These are phyloP conservation scores for Maudiozyma humilis DNA, from an alignment of 1,139 yeast species.

Conservation along the genomic window DNA sequence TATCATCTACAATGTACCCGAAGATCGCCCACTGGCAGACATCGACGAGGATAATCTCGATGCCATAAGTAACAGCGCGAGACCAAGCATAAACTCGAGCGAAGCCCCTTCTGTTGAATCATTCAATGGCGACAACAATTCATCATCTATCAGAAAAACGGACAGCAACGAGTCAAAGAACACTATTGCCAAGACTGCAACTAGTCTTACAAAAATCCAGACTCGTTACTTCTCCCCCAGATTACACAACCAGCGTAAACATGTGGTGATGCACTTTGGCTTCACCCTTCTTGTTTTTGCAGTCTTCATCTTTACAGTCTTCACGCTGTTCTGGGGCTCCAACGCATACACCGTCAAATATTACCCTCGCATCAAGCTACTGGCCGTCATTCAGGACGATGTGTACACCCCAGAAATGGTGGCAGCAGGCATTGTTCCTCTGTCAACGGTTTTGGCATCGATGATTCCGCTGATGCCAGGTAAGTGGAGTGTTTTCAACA, in stretches of 20 bases:
- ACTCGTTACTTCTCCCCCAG: slow-evolving; percentile 9
- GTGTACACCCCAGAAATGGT: background rate
- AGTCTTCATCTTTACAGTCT: slow-evolving; percentile 9
- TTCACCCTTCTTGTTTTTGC: slow-evolving; percentile 6
- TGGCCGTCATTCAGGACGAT: slow-evolving; percentile 21
- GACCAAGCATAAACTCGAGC: slow-evolving; percentile 1
- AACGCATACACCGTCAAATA: slow-evolving; percentile 10
- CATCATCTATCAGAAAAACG: background rate
- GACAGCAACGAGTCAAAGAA: background rate
- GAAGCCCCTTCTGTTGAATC: slow-evolving; percentile 1
- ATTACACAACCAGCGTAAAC: slow-evolving; percentile 5
- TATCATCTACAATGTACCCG: slow-evolving; percentile 1
- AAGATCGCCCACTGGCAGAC: background rate
- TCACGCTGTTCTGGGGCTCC: slow-evolving; percentile 21
- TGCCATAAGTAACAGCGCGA: background rate
- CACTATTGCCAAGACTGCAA: background rate
- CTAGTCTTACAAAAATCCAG: background rate
- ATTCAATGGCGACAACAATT: background rate
- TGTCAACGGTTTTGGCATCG: slow-evolving; percentile 13
- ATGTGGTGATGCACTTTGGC: slow-evolving; percentile 4
- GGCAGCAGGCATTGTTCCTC: slow-evolving; percentile 4
- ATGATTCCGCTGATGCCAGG: slow-evolving; percentile 16
- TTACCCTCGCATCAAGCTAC: slow-evolving; percentile 11
- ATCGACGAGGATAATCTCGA: background rate
- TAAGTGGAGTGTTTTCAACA: slow-evolving; percentile 28